A percentile compares a stretch with the other conserved stretches of the same genome.
Conservation (phyloP, 768 basidiomycete species). For the Leucocoprinus leucothites region DNA sequence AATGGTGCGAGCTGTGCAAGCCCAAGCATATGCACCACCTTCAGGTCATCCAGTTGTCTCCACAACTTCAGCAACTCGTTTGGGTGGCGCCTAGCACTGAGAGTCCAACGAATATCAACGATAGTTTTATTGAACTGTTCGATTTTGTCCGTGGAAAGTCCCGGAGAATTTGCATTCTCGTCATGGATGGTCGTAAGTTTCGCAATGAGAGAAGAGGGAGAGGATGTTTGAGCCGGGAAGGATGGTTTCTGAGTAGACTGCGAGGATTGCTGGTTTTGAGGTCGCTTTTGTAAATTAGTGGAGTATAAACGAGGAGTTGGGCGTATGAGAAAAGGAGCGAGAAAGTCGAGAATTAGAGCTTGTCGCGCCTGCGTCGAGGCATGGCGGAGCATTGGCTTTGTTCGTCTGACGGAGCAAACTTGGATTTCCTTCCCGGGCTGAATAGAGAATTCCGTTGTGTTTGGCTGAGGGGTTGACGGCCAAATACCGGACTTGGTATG, state of each 20-base stretch:
- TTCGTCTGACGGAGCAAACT: neutral
- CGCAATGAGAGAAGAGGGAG: slow-evolving; percentile 6
- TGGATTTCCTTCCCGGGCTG: neutral
- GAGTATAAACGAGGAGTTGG: neutral
- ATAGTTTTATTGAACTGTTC: slow-evolving; percentile 30
- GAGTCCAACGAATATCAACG: slow-evolving; percentile 33
- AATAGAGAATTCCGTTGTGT: neutral
- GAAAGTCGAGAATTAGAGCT: slow-evolving; percentile 5
- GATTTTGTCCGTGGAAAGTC: slow-evolving; percentile 15
- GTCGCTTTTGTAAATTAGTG: neutral
- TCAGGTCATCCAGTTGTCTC: slow-evolving; percentile 37
- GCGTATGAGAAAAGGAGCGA: neutral
- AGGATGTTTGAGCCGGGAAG: slow-evolving; percentile 6
- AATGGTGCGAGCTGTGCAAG: slow-evolving; percentile 34
- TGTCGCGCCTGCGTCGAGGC: slow-evolving; percentile 1
- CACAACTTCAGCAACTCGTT: slow-evolving; percentile 32
- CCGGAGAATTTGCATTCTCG: neutral
- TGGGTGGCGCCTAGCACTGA: slow-evolving; percentile 30
- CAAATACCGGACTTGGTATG: neutral
- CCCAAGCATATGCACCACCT: slow-evolving; percentile 45
- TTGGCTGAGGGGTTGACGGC: neutral
- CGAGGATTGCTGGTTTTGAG: neutral
- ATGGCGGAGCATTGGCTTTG: slow-evolving; percentile 8
- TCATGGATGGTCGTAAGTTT: slow-evolving; percentile 1
- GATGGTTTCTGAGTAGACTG: neutral